Percentiles rank a stretch among this genome's conserved stretches.
phyloP scores from a whole-genome alignment of 768 basidiomycete species.

The Mycena venus region DNA sequence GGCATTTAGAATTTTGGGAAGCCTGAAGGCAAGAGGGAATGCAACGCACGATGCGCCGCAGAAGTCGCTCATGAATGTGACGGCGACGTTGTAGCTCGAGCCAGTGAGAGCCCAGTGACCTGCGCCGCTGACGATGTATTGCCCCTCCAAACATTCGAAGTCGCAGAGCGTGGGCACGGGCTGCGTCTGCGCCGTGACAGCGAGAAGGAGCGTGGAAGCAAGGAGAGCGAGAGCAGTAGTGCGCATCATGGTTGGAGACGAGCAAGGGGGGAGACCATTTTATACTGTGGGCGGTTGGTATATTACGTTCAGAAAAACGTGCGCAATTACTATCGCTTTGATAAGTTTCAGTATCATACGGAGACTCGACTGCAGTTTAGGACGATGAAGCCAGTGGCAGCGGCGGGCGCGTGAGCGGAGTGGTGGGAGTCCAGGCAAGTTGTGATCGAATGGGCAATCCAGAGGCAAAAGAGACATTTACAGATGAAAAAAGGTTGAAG shows the following conservation, averaged over 20 bases:
- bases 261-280: not conserved
- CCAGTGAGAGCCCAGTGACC: slow-evolving; percentile 1
- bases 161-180: not conserved
- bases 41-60: slow-evolving; percentile 8
- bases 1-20: not conserved
- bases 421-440: too few relatives aligned
- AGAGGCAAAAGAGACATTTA: too few relatives aligned
- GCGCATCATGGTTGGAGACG: not conserved
- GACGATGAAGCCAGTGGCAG: too few relatives aligned
- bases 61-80: slow-evolving; percentile 2
- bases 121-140: not conserved
- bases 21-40: not conserved
- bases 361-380: too few relatives aligned
- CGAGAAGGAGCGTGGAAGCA: not conserved
- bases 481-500: too few relatives aligned
- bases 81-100: not conserved
- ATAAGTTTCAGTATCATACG: too few relatives aligned
- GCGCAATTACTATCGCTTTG: too few relatives aligned
- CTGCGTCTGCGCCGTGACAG: not conserved
- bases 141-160: not conserved
- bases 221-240: not conserved
- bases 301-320: too few relatives aligned
- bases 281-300: too few relatives aligned
- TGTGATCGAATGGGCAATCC: too few relatives aligned
- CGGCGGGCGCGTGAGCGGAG: too few relatives aligned